Evolutionary conservation across 1,284 basidiomycete species (phyloP), one percentile per base, ranked within the genome.

Genomic region (Ganoderma sp.): DNA sequence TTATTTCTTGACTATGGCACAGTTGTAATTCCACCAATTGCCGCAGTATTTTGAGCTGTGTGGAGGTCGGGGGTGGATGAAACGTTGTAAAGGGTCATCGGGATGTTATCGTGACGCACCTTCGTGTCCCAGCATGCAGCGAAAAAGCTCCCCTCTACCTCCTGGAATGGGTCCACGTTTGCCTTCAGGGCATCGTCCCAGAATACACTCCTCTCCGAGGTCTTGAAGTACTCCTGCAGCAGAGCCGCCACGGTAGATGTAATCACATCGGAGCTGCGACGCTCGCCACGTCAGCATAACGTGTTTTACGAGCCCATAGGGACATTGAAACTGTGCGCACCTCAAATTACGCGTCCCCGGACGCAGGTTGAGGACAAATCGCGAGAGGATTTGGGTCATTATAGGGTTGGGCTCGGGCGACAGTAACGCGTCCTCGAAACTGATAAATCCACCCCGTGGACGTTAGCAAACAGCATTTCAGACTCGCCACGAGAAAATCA

Each of bases 341-440:
- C 89, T 92, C 79, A 91, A 84, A 83, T 93, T 93, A 88, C 92
- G 90, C 87, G 92, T 90, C 78, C 90, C 88, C 43, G 93, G 92
- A 76, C 88, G 87, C 74, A 94, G 85, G 79, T 93, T 93, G 73
- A 90, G 82, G 73, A 94, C 85, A 77, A 94, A 94, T 71, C 88
- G 87, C 72, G 84, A 83, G 56, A 94, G 86, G 75, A 94, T 82
- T 75, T 87, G 85, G 59, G 87, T 89, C 71, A 94, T 83, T 74
- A 93, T 84, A 71, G 85, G 84, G 79, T 91, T 89, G 70, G 89
- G 87, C 78, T 88, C 91, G 71, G 82, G 84, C 71, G 85, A 84
- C 79, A 93, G 79, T 73, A 94, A 81, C 64, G 92, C 90, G 70
- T 90, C 87, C 80, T 94, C 92, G 70, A 94, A 85, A 80, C 92